A percentile compares a stretch with the other conserved stretches of the same genome.
These are phyloP conservation scores for Penicillium turbatum DNA, from an alignment of 495 filamentous ascomycete genomes.

Conservation along the genomic window DNA sequence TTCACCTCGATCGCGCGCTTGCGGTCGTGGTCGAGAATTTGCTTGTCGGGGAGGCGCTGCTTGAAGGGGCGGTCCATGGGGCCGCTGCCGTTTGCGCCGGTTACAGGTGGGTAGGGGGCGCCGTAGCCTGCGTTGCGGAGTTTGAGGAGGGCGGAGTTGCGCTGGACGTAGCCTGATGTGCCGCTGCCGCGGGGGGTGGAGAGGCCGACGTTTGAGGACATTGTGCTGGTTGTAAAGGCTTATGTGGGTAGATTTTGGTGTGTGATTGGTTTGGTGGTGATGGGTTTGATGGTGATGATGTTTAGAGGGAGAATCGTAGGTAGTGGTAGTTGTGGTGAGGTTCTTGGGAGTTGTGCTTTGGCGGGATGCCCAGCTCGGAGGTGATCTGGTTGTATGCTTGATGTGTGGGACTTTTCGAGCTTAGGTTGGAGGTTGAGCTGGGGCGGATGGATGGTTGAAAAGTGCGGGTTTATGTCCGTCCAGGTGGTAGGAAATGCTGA, in stretches of 20 bases:
- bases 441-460: not conserved
- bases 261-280: too few relatives aligned
- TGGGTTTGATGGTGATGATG: not conserved
- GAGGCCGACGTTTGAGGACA: constrained; percentile 98
- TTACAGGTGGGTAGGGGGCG: constrained; percentile 50
- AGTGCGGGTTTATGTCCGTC: not conserved
- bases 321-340: not conserved
- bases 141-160: constrained; percentile 82
- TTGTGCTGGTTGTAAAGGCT: constrained; percentile 41
- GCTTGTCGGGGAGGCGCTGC: constrained; percentile 83
- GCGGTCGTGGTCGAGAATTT: constrained; percentile 90
- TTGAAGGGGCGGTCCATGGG: constrained; percentile 60
- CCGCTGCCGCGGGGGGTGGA: constrained; percentile 90
- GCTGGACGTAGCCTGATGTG: constrained; percentile 95
- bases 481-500: not conserved
- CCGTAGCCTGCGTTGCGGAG: constrained; percentile 58
- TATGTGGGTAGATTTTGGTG: constrained; percentile 1
- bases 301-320: not conserved
- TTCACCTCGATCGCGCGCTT: constrained; percentile 85
- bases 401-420: not conserved
- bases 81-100: constrained; percentile 15
- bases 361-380: not conserved
- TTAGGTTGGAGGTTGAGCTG: not conserved
- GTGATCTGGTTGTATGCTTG: not conserved
- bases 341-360: not conserved